Evolutionary conservation across 441 rosid species (phyloP), one percentile per base, ranked within the genome.

Genomic region (Brassica balearica): DNA sequence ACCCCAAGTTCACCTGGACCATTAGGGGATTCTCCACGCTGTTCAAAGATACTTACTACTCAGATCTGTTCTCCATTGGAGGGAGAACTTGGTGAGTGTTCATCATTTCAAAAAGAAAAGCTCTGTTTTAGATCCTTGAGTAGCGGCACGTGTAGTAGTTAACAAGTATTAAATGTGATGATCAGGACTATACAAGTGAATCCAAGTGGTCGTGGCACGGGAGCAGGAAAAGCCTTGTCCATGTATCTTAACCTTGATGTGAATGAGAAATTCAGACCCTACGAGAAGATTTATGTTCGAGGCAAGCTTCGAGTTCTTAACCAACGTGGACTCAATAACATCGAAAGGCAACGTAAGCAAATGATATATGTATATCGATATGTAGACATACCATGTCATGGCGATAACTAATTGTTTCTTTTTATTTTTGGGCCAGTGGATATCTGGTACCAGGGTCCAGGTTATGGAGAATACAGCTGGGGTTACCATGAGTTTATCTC

Each of bases 271-370:
- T 9, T 60, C 15, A 68, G 46, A 61, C 71, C 78, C 0, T 73
- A 68, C 20, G 78, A 79, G 36, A 48, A 23, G 71, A 48, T 79
- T 22, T 73, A 68, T 51, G 66, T 51, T 11, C 74, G 59, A 51
- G 74, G 59, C 48, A 73, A 51, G 51, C 74, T 73, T 36, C 25
- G 71, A 6, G 66, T 68, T 73, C 82, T 79, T 60, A 67, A 61
- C 82, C 69, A 68, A 61, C 65, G 2, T 65, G 17, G 19, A 65
- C 6, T 34, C 17, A 73, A 0, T 14, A 22, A 78, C 65, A 0
- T 65, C 1, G 80, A 73, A 43, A 36, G 3, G 6, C 8, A 0
- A 78, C 2, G 77, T 78, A 78, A 78, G 77, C 20, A 70, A 7
- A 77, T 29, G 34, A 29, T 29, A 29, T 29, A 29, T 29, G 34